Conservation (phyloP, 192 early-diverging fungal genomes). For the Coemansia sp. region DNA sequence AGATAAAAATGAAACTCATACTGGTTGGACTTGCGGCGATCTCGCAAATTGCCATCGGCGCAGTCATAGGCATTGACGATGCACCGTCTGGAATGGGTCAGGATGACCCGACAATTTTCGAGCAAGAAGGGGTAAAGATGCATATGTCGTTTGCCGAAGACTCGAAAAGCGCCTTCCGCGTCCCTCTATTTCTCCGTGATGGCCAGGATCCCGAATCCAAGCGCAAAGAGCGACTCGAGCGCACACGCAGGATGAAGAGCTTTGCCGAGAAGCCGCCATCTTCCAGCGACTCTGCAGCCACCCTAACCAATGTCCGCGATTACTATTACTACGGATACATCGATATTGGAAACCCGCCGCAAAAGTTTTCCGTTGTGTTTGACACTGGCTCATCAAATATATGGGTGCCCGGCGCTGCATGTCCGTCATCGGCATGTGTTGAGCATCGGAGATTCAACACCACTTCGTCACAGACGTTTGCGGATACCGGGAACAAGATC, state of each 20-base stretch:
- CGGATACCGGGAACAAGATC: slow-evolving; percentile 60
- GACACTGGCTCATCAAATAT: slow-evolving; percentile 73
- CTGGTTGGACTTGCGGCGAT: slow-evolving; percentile 5
- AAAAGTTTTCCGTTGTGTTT: slow-evolving; percentile 68
- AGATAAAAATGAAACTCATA: slow-evolving; percentile 10
- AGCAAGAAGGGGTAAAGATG: slow-evolving; percentile 23
- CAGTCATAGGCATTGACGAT: slow-evolving; percentile 6
- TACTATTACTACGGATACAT: slow-evolving; percentile 74
- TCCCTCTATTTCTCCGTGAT: slow-evolving; percentile 45
- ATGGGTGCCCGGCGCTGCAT: slow-evolving; percentile 72
- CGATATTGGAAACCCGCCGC: slow-evolving; percentile 65
- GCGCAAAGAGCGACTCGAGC: slow-evolving; percentile 37
- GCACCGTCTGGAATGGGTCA: neutral
- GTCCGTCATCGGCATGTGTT: slow-evolving; percentile 70
- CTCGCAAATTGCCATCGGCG: neutral
- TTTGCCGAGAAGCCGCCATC: slow-evolving; percentile 25
- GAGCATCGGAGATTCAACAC: slow-evolving; percentile 82
- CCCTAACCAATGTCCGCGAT: slow-evolving; percentile 41
- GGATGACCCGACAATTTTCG: slow-evolving; percentile 14
- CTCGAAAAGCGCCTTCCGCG: slow-evolving; percentile 28
- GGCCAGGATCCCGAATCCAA: slow-evolving; percentile 51
- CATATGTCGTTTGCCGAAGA: slow-evolving; percentile 24
- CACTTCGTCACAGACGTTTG: slow-evolving; percentile 65
- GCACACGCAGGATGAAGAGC: slow-evolving; percentile 37
- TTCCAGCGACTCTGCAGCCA: slow-evolving; percentile 10